phyloP scores from a whole-genome alignment of 2,329 filamentous ascomycete genomes.

The Curvularia verruculosa region DNA sequence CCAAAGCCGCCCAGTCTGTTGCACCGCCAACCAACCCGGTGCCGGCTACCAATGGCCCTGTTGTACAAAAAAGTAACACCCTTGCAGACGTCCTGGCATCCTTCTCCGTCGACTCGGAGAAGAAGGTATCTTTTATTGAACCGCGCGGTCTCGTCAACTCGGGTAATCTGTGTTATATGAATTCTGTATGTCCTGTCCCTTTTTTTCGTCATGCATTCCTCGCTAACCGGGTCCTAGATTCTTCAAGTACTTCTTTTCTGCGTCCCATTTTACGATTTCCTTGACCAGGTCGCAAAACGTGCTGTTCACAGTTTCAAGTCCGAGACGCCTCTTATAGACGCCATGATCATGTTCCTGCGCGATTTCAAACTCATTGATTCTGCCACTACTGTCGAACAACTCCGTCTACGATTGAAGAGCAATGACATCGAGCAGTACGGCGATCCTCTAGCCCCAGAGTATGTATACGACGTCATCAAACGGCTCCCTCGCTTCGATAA shows the following conservation, averaged over 20 bases:
- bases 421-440: conserved; percentile 89
- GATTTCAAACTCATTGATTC: conserved; percentile 88
- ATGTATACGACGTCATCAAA: conserved; percentile 91
- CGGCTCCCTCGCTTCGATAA: conserved; percentile 85
- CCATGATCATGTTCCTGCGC: conserved; percentile 95
- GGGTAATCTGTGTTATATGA: conserved; percentile 99
- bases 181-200: conserved; percentile 72
- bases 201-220: neutral
- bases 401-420: conserved; percentile 75
- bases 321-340: conserved; percentile 90
- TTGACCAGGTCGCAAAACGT: conserved; percentile 83
- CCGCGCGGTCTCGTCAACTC: conserved; percentile 94
- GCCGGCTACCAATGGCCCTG: conserved; percentile 48
- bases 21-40: conserved; percentile 36
- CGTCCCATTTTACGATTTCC: conserved; percentile 90
- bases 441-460: conserved; percentile 89
- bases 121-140: conserved; percentile 82
- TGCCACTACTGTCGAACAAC: conserved; percentile 73
- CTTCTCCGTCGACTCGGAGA: conserved; percentile 69
- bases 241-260: conserved; percentile 95
- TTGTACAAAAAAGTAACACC: conserved; percentile 62
- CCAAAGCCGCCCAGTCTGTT: conserved; percentile 32
- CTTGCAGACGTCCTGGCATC: conserved; percentile 77
- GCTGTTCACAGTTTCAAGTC: conserved; percentile 92
- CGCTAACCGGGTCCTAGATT: conserved; percentile 64